Conservation (phyloP, 495 filamentous ascomycete genomes). For the Penicillium soppii region DNA sequence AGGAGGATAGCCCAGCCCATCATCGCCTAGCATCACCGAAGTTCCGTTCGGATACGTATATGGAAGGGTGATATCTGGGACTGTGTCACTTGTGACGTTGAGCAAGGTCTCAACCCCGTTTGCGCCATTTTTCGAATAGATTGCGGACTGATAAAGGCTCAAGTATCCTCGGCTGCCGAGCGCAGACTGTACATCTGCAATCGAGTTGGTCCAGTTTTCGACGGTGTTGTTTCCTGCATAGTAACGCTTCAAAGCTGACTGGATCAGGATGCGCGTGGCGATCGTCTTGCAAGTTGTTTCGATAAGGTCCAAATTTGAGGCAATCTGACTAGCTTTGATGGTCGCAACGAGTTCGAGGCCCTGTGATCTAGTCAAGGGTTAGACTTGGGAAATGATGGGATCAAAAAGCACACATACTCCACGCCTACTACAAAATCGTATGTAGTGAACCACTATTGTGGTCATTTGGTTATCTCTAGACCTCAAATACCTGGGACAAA, state of each 20-base stretch:
- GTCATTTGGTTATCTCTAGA: constrained; percentile 9
- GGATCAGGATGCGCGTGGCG: constrained; percentile 65
- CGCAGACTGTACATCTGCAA: constrained; percentile 60
- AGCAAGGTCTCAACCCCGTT: constrained; percentile 47
- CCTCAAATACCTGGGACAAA: neutral
- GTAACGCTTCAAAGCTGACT: constrained; percentile 59
- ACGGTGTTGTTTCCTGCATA: constrained; percentile 55
- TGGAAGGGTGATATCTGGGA: constrained; percentile 55
- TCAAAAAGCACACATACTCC: constrained; percentile 37
- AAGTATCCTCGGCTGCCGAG: constrained; percentile 47
- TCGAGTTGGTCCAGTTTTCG: constrained; percentile 54
- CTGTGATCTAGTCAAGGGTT: constrained; percentile 32
- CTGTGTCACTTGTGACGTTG: constrained; percentile 54
- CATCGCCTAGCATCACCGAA: constrained; percentile 56
- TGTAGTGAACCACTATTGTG: constrained; percentile 63
- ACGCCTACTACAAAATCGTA: constrained; percentile 70
- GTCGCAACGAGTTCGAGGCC: constrained; percentile 75
- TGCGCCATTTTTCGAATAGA: constrained; percentile 66
- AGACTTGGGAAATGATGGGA: neutral
- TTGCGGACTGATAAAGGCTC: constrained; percentile 59
- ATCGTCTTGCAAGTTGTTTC: constrained; percentile 67
- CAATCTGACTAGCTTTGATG: constrained; percentile 78
- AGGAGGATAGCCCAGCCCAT: constrained; percentile 60
- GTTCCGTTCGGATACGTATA: constrained; percentile 56
- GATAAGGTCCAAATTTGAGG: constrained; percentile 71